Evolutionary conservation across 1,284 basidiomycete genomes (phyloP).

Genomic region (Volvariella surrecta): DNA sequence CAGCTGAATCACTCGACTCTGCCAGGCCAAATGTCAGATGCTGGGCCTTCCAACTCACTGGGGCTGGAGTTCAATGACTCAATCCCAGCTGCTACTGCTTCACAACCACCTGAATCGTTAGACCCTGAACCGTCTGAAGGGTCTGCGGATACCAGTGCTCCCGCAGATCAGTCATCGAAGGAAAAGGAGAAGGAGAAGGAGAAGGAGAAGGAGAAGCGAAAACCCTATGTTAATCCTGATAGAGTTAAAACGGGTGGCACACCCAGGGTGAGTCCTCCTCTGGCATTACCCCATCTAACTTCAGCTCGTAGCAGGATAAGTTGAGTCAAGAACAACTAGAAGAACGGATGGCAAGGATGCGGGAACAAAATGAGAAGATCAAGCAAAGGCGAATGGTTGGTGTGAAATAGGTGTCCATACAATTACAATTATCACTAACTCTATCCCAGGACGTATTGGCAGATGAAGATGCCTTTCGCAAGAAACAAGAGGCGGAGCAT

Average conservation of each 20-base stretch:
- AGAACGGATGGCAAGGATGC: conserved; percentile 66
- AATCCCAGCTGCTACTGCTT: conserved; percentile 24
- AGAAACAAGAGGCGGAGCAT: conserved; percentile 54
- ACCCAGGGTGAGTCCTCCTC: conserved; percentile 43
- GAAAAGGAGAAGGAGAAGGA: conserved; percentile 10
- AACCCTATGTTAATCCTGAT: conserved; percentile 67
- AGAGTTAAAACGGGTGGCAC: conserved; percentile 73
- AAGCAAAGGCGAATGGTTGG: conserved; percentile 63
- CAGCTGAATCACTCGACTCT: too few relatives aligned
- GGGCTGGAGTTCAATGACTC: conserved; percentile 51
- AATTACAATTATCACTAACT: conserved; percentile 6
- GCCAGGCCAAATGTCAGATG: conserved; percentile 28
- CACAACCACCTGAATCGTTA: conserved; percentile 12
- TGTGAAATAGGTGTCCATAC: conserved; percentile 6
- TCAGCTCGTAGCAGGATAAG: conserved; percentile 49
- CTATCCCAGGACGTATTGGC: conserved; percentile 57
- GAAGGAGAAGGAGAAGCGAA: conserved; percentile 30
- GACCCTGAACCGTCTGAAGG: conserved; percentile 9
- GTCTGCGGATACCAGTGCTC: neutral
- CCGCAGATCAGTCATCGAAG: conserved; percentile 6
- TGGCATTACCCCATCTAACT: conserved; percentile 11
- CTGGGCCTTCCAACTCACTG: conserved; percentile 44
- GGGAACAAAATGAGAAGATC: conserved; percentile 75
- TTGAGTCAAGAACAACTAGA: conserved; percentile 61
- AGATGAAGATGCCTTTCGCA: conserved; percentile 68